phyloP scores from a whole-genome alignment of 148 eudicot genomes.

The Dianthus caryophyllus region DNA sequence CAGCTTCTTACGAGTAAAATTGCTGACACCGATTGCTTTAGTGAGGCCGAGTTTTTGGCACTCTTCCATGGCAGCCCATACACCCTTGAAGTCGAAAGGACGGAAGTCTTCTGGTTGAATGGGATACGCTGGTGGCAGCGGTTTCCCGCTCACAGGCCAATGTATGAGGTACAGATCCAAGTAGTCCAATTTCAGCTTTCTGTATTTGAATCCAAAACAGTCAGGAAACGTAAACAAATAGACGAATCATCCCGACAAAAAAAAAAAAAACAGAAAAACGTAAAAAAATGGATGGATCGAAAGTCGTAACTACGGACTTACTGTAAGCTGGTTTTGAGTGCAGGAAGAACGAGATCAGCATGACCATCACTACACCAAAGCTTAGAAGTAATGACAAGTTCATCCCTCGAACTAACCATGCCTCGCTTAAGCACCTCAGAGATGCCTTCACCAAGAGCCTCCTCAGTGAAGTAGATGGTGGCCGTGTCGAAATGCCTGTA shows the following conservation, averaged over 20 bases:
- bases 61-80: slow-evolving; percentile 64
- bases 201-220: slow-evolving; percentile 21
- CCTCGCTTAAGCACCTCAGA: slow-evolving; percentile 36
- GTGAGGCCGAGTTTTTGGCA: slow-evolving; percentile 55
- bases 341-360: slow-evolving; percentile 38
- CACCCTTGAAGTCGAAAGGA: slow-evolving; percentile 42
- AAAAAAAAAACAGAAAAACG: too few relatives aligned
- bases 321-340: slow-evolving; percentile 39
- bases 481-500: slow-evolving; percentile 58
- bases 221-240: neutral
- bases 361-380: slow-evolving; percentile 42
- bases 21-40: slow-evolving; percentile 62
- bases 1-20: slow-evolving; percentile 53
- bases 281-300: too few relatives aligned
- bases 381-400: slow-evolving; percentile 48
- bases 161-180: slow-evolving; percentile 56
- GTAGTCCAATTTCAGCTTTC: slow-evolving; percentile 45
- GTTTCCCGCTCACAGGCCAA: slow-evolving; percentile 55
- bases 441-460: slow-evolving; percentile 50
- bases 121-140: slow-evolving; percentile 38
- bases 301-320: slow-evolving; percentile 9
- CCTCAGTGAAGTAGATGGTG: slow-evolving; percentile 34
- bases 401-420: slow-evolving; percentile 33
- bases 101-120: slow-evolving; percentile 38
- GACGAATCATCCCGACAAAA: too few relatives aligned